These are phyloP conservation scores for Fusarium nematophilum DNA, from an alignment of 2,329 filamentous ascomycete species.

Conservation along the genomic window DNA sequence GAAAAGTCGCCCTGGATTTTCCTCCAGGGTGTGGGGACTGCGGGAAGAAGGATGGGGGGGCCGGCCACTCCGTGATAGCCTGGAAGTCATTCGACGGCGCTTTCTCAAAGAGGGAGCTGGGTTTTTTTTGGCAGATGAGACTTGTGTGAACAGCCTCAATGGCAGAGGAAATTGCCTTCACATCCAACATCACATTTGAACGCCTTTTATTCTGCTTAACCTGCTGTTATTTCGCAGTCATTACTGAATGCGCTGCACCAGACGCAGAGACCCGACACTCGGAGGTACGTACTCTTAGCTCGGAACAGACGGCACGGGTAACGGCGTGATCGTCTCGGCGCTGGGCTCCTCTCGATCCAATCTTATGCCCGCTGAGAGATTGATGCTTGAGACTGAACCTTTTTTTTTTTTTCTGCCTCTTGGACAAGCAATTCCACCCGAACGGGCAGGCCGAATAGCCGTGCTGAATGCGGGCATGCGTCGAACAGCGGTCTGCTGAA, in stretches of 20 bases:
- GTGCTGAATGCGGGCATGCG: neutral
- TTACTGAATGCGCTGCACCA: too few species aligned
- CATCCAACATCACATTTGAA: too few species aligned
- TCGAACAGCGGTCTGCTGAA: too few species aligned
- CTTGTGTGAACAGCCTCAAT: too few species aligned
- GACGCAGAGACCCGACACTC: neutral
- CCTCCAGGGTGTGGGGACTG: neutral
- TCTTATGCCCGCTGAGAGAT: conserved; percentile 14
- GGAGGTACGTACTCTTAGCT: conserved; percentile 25
- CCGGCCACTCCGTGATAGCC: conserved; percentile 19
- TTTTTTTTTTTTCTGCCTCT: too few species aligned
- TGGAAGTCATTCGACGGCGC: too few species aligned
- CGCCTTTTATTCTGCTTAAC: too few species aligned
- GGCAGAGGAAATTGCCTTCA: too few species aligned
- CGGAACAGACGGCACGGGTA: conserved; percentile 44
- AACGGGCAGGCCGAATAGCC: conserved; percentile 9
- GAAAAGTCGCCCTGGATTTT: neutral
- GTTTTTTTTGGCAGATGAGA: too few species aligned
- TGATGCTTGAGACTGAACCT: neutral
- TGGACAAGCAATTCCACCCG: neutral
- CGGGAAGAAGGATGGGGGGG: conserved; percentile 1
- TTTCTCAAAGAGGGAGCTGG: too few species aligned
- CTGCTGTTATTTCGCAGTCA: too few species aligned
- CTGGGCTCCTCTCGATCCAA: conserved; percentile 28
- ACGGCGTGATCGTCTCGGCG: conserved; percentile 42